phyloP scores from a whole-genome alignment of 352 stramenopile species.

The Phytophthora hybrid region DNA sequence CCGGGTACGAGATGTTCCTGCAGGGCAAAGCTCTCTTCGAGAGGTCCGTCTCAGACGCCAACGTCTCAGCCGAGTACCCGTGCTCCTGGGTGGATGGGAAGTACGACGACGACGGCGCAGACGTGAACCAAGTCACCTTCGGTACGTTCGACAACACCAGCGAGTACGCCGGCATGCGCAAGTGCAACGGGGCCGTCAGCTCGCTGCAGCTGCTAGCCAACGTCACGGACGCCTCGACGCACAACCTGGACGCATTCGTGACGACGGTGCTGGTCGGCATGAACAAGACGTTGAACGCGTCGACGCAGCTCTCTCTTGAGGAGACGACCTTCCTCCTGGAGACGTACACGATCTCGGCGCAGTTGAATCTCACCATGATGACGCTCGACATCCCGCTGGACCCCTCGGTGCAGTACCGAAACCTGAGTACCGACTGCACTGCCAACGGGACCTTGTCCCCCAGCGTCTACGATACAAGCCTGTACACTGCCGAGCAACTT shows the following conservation, averaged over 20 bases:
- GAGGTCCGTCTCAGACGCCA: slow-evolving; percentile 44
- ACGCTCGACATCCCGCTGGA: slow-evolving; percentile 48
- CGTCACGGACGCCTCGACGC: slow-evolving; percentile 31
- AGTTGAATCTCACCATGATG: slow-evolving; percentile 49
- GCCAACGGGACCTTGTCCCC: slow-evolving; percentile 20
- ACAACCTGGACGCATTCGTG: slow-evolving; percentile 39
- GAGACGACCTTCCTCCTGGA: slow-evolving; percentile 40
- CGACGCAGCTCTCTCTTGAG: slow-evolving; percentile 29
- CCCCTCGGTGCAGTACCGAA: slow-evolving; percentile 34
- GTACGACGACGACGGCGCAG: slow-evolving; percentile 17
- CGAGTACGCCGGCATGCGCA: slow-evolving; percentile 34
- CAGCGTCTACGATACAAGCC: slow-evolving; percentile 23
- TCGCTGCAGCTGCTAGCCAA: slow-evolving; percentile 41
- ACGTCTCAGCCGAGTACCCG: slow-evolving; percentile 40
- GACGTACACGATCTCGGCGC: slow-evolving; percentile 40
- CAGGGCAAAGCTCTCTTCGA: slow-evolving; percentile 57
- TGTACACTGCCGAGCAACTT: slow-evolving; percentile 24
- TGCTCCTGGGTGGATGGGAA: slow-evolving; percentile 43
- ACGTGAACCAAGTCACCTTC: slow-evolving; percentile 20
- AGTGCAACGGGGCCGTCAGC: slow-evolving; percentile 44
- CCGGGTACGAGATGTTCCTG: slow-evolving; percentile 50
- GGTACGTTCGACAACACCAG: slow-evolving; percentile 22
- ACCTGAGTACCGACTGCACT: slow-evolving; percentile 37
- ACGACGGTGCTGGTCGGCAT: slow-evolving; percentile 31
- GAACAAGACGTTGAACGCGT: slow-evolving; percentile 33